Conservation (phyloP, 768 basidiomycete genomes). For the Tylopilus balloui region DNA sequence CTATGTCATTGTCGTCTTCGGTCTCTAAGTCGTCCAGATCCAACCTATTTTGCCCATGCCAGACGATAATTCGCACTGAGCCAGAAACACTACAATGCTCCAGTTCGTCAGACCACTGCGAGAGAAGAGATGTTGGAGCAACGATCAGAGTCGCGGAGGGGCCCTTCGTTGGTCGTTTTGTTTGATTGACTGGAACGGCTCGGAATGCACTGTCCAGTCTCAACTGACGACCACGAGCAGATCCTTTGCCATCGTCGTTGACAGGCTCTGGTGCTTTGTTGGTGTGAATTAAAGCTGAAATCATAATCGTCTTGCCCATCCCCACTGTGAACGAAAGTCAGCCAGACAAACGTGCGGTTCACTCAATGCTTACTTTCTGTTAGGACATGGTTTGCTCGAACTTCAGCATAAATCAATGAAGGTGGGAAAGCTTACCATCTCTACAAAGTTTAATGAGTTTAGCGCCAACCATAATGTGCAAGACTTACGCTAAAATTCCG, state of each 20-base stretch:
- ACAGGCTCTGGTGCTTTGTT: slow-evolving; percentile 50
- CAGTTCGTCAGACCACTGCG: slow-evolving; percentile 96
- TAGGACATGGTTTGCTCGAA: background rate
- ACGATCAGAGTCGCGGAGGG: slow-evolving; percentile 80
- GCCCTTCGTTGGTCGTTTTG: slow-evolving; percentile 23
- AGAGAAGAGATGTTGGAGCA: slow-evolving; percentile 83
- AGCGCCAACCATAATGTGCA: background rate
- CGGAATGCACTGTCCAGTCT: slow-evolving; percentile 64
- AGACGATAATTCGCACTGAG: slow-evolving; percentile 62
- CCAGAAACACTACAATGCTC: slow-evolving; percentile 73
- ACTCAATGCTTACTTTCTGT: slow-evolving; percentile 46
- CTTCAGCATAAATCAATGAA: slow-evolving; percentile 2
- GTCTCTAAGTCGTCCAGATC: slow-evolving; percentile 62
- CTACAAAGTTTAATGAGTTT: slow-evolving; percentile 20
- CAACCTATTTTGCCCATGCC: slow-evolving; percentile 86
- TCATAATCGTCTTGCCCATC: slow-evolving; percentile 95
- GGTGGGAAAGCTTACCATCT: slow-evolving; percentile 30
- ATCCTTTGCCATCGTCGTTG: slow-evolving; percentile 24
- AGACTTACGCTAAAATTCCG: slow-evolving; percentile 83
- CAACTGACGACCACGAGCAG: slow-evolving; percentile 49
- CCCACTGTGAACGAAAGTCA: slow-evolving; percentile 55
- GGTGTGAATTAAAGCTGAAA: slow-evolving; percentile 84
- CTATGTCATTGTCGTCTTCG: slow-evolving; percentile 45
- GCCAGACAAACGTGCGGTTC: background rate
- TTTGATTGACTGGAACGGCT: slow-evolving; percentile 35